Percentiles rank a stretch among this genome's conserved stretches.
Evolutionary conservation across 768 basidiomycete genomes (phyloP).

Genomic region (Tephrocybe rancida): DNA sequence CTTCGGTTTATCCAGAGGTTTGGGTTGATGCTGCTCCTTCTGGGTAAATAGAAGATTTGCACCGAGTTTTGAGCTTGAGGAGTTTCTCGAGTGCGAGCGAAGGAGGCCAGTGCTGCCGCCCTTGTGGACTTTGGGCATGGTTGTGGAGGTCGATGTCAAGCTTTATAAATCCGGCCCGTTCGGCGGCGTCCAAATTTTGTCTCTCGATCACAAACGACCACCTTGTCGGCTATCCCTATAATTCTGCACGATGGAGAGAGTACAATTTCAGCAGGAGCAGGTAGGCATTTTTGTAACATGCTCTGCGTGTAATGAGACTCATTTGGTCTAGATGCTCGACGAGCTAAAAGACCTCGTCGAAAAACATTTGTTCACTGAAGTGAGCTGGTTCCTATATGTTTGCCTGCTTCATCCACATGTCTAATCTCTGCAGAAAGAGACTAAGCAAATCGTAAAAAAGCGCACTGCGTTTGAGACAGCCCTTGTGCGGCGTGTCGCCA

Average conservation of each 20-base stretch:
- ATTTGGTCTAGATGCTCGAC: slow-evolving; percentile 71
- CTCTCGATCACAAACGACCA: slow-evolving; percentile 1
- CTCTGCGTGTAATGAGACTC: slow-evolving; percentile 7
- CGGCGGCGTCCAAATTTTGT: slow-evolving; percentile 12
- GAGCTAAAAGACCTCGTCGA: slow-evolving; percentile 93
- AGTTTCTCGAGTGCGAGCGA: slow-evolving; percentile 65
- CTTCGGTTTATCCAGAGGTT: slow-evolving; percentile 54
- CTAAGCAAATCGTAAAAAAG: slow-evolving; percentile 82
- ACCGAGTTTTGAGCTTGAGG: slow-evolving; percentile 61
- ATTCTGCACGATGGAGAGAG: slow-evolving; percentile 75
- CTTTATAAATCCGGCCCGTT: slow-evolving; percentile 16
- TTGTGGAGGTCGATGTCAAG: slow-evolving; percentile 23
- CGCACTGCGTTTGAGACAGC: slow-evolving; percentile 83
- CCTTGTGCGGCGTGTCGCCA: slow-evolving; percentile 80
- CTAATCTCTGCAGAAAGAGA: slow-evolving; percentile 59
- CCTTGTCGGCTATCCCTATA: not conserved
- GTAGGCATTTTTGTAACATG: slow-evolving; percentile 29
- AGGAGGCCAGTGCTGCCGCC: slow-evolving; percentile 44
- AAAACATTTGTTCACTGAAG: slow-evolving; percentile 82
- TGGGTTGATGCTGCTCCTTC: slow-evolving; percentile 50
- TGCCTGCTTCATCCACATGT: slow-evolving; percentile 6
- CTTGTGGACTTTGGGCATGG: slow-evolving; percentile 56
- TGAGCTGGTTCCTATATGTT: slow-evolving; percentile 33
- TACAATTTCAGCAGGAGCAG: slow-evolving; percentile 94
- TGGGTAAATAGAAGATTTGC: slow-evolving; percentile 70